Percentiles rank a stretch among this genome's conserved stretches.
phyloP scores from a whole-genome alignment of 1,284 basidiomycete species.

The Ceraceosorus guamensis region DNA sequence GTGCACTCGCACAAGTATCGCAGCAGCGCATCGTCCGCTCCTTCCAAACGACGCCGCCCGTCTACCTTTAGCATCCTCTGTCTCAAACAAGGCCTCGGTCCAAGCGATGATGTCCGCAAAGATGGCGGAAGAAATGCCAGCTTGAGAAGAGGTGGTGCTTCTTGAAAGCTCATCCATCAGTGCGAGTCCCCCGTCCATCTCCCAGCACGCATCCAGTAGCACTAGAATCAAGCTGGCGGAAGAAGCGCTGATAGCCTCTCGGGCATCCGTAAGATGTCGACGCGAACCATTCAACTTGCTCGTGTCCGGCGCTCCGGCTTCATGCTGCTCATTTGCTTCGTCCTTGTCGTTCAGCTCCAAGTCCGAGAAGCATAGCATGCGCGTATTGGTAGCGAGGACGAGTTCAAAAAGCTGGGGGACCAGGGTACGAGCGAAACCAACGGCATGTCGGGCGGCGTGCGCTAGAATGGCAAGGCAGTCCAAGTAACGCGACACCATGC shows the following conservation, averaged over 20 bases:
- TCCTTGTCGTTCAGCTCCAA: slow-evolving; percentile 45
- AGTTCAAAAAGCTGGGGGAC: slow-evolving; percentile 75
- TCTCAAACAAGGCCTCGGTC: slow-evolving; percentile 53
- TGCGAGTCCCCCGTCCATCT: slow-evolving; percentile 67
- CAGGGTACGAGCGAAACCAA: slow-evolving; percentile 69
- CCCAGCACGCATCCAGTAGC: slow-evolving; percentile 65
- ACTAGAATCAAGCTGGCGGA: slow-evolving; percentile 71
- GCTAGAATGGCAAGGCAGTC: slow-evolving; percentile 71
- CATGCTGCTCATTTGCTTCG: slow-evolving; percentile 19
- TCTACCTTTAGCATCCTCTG: neutral
- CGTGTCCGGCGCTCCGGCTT: slow-evolving; percentile 41
- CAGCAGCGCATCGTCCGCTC: slow-evolving; percentile 8
- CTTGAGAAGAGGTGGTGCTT: slow-evolving; percentile 58
- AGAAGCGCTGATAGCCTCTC: slow-evolving; percentile 63
- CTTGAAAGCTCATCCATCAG: slow-evolving; percentile 51
- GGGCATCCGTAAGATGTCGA: slow-evolving; percentile 46
- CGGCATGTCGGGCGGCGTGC: slow-evolving; percentile 69
- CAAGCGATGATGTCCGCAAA: slow-evolving; percentile 63
- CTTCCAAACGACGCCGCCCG: slow-evolving; percentile 1
- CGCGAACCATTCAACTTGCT: too few relatives aligned
- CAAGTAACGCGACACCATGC: slow-evolving; percentile 67
- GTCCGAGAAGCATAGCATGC: slow-evolving; percentile 46
- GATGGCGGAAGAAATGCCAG: slow-evolving; percentile 55
- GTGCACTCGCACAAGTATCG: slow-evolving; percentile 6
- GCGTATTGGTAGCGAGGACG: slow-evolving; percentile 59